Base-by-base conservation (phyloP, 768 basidiomycete species). In the Exidia glandulosa region DNA sequence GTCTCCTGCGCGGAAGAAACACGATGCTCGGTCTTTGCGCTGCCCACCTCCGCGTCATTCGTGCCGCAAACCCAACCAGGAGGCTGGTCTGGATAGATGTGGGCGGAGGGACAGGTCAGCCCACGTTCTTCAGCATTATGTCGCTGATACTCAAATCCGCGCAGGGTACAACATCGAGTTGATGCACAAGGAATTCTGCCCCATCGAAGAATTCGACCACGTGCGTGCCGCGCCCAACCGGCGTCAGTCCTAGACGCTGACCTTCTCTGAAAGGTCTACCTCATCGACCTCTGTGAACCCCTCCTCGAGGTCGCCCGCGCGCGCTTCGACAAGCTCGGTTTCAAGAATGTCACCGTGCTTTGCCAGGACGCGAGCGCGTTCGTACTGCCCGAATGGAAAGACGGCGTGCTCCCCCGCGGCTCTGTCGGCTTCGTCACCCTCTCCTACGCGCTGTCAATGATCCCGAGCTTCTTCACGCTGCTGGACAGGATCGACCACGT, bases 21-120 rank as follows among this genome's bases (percentile, higher is more conserved):
- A 87, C 86, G 16, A 86, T 90, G 84, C 76, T 88, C 13, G 77
- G 75, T 58, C 75, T 89, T n/a, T 79, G 80, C 3, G 83, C 85
- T 0, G 78, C 79, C 33, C 86, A 88, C 63, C 71, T 89, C 7
- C 75, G 74, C 32, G 71, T 77, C 2, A 74, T 86, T 52, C 75
- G 74, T 3, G 69, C 67, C 34, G 66, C 66, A 29, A 63, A 75
- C 5, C 74, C 77, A 0, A 69, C 72, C 0, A 78, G 79, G 66
- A 75, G 76, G 14, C 77, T 87, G 19, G 77, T 90, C 14, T 90
- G 88, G 88, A 77, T 90, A 19, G 88, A 90, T 67, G 82, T 90
- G 59, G 86, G 87, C 16, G 88, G 87, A 32, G 88, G 87, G 30
- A 88, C 87, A 13, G 81, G 81, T 78, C 47, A 57, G 67, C 48